phyloP scores from a whole-genome alignment of 805 yeast species.

The Cyberlindnera mrakii region DNA sequence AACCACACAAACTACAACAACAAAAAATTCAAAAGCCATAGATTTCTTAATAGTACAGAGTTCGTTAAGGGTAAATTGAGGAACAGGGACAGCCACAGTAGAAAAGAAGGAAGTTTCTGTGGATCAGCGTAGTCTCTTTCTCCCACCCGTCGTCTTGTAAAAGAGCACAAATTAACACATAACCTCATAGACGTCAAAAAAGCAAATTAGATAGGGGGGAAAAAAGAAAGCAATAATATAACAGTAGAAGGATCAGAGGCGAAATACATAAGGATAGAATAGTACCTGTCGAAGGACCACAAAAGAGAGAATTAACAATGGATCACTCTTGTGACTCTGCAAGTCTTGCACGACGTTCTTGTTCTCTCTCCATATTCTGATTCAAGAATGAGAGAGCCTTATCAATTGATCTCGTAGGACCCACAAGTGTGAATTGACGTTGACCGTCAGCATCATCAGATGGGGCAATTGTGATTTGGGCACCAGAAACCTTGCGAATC shows the following conservation, averaged over 20 bases:
- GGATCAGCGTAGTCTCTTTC: too few species aligned
- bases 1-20: too few species aligned
- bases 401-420: conserved; percentile 42
- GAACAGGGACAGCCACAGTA: too few species aligned
- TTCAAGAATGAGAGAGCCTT: conserved; percentile 53
- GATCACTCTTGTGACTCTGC: conserved; percentile 10
- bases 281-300: background rate
- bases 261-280: background rate
- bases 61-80: background rate
- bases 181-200: background rate
- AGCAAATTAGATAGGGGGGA: background rate
- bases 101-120: too few species aligned
- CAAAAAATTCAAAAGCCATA: background rate
- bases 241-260: background rate
- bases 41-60: background rate
- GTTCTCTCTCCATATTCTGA: conserved; percentile 54
- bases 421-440: conserved; percentile 66
- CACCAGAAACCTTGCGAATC: conserved; percentile 71
- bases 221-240: too few species aligned
- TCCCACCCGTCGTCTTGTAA: too few species aligned
- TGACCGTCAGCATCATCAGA: conserved; percentile 59
- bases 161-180: background rate
- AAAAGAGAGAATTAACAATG: conserved; percentile 1
- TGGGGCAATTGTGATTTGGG: conserved; percentile 69
- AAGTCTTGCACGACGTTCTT: conserved; percentile 38